These are phyloP conservation scores for Schizopora paradoxa DNA, from an alignment of 1,284 basidiomycete genomes.

Conservation along the genomic window DNA sequence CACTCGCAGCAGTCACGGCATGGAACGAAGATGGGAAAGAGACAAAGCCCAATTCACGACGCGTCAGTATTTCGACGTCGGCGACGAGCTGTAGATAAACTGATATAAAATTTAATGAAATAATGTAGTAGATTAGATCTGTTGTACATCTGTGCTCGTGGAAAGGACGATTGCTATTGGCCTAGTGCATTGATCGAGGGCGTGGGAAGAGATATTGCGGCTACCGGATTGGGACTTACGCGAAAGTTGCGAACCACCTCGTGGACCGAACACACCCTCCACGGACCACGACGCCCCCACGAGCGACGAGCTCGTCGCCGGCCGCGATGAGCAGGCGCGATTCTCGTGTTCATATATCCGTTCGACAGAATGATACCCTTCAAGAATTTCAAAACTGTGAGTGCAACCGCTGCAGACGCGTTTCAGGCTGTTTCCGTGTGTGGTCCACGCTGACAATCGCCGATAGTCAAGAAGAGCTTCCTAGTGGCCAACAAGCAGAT, in stretches of 20 bases:
- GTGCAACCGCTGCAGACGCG: conserved; percentile 29
- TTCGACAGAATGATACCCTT: conserved; percentile 69
- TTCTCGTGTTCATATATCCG: conserved; percentile 62
- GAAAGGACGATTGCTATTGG: too few species aligned
- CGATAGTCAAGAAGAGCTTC: conserved; percentile 82
- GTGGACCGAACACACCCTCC: conserved; percentile 1
- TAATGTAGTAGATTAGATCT: too few species aligned
- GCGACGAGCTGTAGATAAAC: too few species aligned
- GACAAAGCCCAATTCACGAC: too few species aligned
- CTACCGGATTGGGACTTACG: conserved; percentile 1
- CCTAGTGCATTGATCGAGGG: neutral
- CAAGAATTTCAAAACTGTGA: conserved; percentile 78
- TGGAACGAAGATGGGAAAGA: too few species aligned
- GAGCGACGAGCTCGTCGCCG: conserved; percentile 3
- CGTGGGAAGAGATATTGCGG: neutral
- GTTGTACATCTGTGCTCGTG: too few species aligned
- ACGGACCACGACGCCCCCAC: conserved; percentile 1
- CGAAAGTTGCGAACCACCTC: conserved; percentile 2
- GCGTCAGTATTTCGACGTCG: too few species aligned
- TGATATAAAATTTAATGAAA: too few species aligned
- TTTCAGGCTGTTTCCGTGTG: conserved; percentile 14
- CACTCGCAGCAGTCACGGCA: too few species aligned
- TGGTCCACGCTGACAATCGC: conserved; percentile 21
- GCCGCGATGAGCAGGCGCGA: conserved; percentile 71
- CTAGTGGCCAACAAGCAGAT: conserved; percentile 84